Percentiles rank a stretch among this genome's conserved stretches.
These are phyloP conservation scores for Scenedesmus sp. DNA, from an alignment of 163 green algal species.

Conservation along the genomic window DNA sequence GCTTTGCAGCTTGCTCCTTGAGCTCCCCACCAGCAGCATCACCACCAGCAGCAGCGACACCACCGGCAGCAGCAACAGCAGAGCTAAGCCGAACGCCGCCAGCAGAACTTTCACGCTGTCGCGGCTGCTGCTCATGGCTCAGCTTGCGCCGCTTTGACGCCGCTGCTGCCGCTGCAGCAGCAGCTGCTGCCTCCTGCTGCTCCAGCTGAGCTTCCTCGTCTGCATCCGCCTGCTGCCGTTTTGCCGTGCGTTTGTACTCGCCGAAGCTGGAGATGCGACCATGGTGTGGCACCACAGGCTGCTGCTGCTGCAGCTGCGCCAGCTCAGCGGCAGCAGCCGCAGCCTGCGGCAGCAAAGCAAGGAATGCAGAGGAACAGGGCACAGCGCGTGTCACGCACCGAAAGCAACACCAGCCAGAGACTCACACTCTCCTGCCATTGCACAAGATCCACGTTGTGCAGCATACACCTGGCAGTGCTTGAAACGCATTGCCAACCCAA, in stretches of 20 bases:
- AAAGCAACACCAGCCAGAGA: too few relatives aligned
- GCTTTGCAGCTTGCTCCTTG: conserved; percentile 28
- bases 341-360: not conserved
- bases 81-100: not conserved
- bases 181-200: not conserved
- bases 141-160: not conserved
- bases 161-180: not conserved
- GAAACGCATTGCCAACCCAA: too few relatives aligned
- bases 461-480: too few relatives aligned
- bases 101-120: not conserved
- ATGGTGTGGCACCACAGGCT: not conserved
- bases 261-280: conserved; percentile 26
- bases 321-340: conserved; percentile 27
- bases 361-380: not conserved
- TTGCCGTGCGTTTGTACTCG: conserved; percentile 27
- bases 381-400: not conserved
- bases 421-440: too few relatives aligned
- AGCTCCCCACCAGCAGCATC: conserved; percentile 10
- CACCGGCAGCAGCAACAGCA: not conserved
- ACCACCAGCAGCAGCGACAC: too few relatives aligned
- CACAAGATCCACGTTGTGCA: too few relatives aligned
- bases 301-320: conserved; percentile 36
- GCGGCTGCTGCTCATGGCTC: conserved; percentile 19
- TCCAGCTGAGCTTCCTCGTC: conserved; percentile 8
- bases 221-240: conserved; percentile 6